Evolutionary conservation across 371 early-diverging fungal species (phyloP), one percentile per base, ranked within the genome.

Genomic region (Mucor indicus): DNA sequence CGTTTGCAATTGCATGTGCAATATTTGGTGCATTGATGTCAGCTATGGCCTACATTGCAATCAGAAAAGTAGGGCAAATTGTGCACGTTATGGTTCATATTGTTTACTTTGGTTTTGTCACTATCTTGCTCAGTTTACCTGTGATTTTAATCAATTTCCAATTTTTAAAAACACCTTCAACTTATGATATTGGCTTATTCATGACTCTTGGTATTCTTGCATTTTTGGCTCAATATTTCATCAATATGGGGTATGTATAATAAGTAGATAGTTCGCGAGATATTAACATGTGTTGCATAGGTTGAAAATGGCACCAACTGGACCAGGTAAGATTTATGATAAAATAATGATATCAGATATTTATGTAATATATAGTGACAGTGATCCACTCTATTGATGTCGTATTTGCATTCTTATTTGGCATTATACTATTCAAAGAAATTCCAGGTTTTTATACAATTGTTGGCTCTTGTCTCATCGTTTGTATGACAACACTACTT

Each of bases 321-420:
- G 90, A 0, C 86, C 87, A 3, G 86, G 59, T 58, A 56, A 43
- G 21, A 24, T 42, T 1, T 29, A 24, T 3, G 3, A 19, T 10
- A 16, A 20, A 9, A 13, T 17, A 16, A 30, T 8, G 15, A 11
- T 32, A n/a, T 9, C 15, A 27, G 6, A 44, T 40, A 17, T 21
- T 17, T 7, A 27, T 27, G 11, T 42, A 9, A 16, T 42, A 17
- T 24, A 25, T 35, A 43, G 57, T 47, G 21, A 84, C 84, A 1
- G 32, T 90, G 53, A 82, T 89, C 80, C 81, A 89, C 31, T 83
- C 82, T 60, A 67, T 80, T 41, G 91, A 91, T 55, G 80, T 91
- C 7, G 79, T 86, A 3, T 88, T 89, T 69, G 88, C 89, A 3
- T 89, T 84, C 63, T 15, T 86, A 9, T 81, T 85, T 59, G 89